Conservation (phyloP, 192 early-diverging fungal genomes). For the Coemansia sp. region DNA sequence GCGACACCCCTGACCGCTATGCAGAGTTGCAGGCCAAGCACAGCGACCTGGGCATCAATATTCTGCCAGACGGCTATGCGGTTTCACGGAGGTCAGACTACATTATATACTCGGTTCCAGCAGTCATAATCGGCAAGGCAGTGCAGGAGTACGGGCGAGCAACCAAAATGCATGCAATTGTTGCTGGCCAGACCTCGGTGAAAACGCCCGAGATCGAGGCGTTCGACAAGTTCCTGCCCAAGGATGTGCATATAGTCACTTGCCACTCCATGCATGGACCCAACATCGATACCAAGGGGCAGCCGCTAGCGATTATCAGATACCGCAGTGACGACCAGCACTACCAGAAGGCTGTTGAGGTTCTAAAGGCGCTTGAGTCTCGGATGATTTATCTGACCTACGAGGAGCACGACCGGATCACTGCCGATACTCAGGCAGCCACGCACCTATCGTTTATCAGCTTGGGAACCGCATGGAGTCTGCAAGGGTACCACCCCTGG, state of each 20-base stretch:
- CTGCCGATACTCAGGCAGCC: conserved; percentile 96
- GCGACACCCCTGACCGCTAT: conserved; percentile 78
- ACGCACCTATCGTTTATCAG: conserved; percentile 94
- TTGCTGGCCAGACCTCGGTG: conserved; percentile 93
- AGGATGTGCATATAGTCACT: conserved; percentile 91
- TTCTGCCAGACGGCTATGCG: conserved; percentile 77
- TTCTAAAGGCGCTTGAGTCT: conserved; percentile 75
- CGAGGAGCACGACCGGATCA: conserved; percentile 91
- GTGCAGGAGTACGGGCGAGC: conserved; percentile 86
- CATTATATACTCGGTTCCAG: conserved; percentile 94
- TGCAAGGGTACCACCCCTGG: conserved; percentile 84
- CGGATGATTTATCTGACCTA: conserved; percentile 75
- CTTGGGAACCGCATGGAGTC: conserved; percentile 93
- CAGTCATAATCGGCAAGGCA: conserved; percentile 77
- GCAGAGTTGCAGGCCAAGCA: conserved; percentile 64
- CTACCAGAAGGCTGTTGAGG: conserved; percentile 59
- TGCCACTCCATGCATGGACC: conserved; percentile 97
- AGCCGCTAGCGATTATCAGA: conserved; percentile 81
- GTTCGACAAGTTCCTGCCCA: conserved; percentile 81
- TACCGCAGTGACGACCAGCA: conserved; percentile 64
- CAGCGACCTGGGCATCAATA: conserved; percentile 48
- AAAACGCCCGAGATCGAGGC: conserved; percentile 92
- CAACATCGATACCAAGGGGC: conserved; percentile 73
- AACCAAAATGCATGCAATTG: conserved; percentile 84
- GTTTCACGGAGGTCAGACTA: conserved; percentile 83